These are phyloP conservation scores for Naganishia liquefaciens DNA, from an alignment of 1,284 basidiomycete genomes.

Conservation along the genomic window DNA sequence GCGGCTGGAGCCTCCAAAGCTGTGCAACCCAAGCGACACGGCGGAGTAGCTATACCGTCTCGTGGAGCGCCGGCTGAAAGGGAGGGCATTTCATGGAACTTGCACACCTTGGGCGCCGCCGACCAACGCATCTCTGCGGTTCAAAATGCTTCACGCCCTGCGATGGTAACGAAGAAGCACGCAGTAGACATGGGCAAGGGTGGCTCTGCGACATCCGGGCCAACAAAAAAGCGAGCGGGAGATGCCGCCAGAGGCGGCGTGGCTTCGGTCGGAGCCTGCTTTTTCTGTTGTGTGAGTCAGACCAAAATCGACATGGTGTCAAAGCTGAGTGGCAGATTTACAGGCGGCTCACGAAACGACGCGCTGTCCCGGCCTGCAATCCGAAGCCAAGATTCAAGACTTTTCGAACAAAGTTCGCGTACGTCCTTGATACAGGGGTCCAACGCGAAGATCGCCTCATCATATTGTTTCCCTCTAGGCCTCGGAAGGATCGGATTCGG, in stretches of 20 bases:
- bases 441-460: background rate
- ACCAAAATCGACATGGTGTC: too few relatives aligned
- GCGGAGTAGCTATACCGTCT: background rate
- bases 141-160: background rate
- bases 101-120: background rate
- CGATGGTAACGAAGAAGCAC: background rate
- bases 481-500: conserved; percentile 7
- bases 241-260: background rate
- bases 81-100: background rate
- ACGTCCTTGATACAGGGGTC: background rate
- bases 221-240: background rate
- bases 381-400: conserved; percentile 4
- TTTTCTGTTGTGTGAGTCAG: conserved; percentile 20
- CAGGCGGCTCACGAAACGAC: conserved; percentile 12
- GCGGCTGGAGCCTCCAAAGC: background rate
- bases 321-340: too few relatives aligned
- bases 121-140: background rate
- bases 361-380: conserved; percentile 7
- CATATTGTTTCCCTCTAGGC: background rate
- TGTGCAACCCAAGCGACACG: background rate
- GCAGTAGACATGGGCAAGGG: background rate
- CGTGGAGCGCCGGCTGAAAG: background rate
- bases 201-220: background rate
- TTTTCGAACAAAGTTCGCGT: conserved; percentile 18
- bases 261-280: background rate